phyloP scores from a whole-genome alignment of 148 eudicot species.

The Silene conica region DNA sequence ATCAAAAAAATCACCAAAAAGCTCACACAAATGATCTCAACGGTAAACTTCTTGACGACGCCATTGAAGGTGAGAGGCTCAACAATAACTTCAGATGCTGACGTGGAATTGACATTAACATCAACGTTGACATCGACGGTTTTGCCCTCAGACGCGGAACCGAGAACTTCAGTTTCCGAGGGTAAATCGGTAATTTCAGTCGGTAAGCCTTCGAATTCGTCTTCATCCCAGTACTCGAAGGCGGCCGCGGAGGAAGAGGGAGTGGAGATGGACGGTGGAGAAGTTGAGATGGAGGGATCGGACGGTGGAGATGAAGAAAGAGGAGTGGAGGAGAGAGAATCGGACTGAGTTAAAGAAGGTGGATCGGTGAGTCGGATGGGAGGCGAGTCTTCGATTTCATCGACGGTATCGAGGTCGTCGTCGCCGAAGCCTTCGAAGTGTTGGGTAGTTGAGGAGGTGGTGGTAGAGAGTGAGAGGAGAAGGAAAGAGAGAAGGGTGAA shows the following conservation, averaged over 20 bases:
- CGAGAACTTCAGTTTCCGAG: constrained; percentile 8
- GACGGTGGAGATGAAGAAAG: constrained; percentile 14
- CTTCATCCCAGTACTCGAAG: constrained; percentile 91
- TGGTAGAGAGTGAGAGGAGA: constrained; percentile 34
- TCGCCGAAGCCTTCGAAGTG: constrained; percentile 50
- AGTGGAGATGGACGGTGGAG: constrained; percentile 18
- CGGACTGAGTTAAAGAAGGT: constrained; percentile 29
- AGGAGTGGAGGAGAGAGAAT: constrained; percentile 6
- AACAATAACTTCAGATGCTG: not conserved
- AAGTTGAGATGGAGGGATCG: constrained; percentile 28
- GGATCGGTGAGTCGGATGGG: constrained; percentile 39
- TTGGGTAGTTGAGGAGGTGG: constrained; percentile 26
- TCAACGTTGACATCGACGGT: constrained; percentile 10
- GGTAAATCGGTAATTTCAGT: constrained; percentile 22
- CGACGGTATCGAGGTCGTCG: constrained; percentile 31
- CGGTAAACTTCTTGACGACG: constrained; percentile 16
- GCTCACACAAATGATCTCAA: constrained; percentile 59
- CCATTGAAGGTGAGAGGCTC: not conserved
- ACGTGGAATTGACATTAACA: not conserved
- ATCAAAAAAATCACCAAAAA: constrained; percentile 52
- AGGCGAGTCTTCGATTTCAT: constrained; percentile 32
- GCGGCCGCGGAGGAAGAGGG: constrained; percentile 18
- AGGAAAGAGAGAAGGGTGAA: constrained; percentile 41
- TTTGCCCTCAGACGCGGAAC: constrained; percentile 4
- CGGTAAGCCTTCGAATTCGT: constrained; percentile 96